Conservation (phyloP, 2,329 filamentous ascomycete genomes). For the Neopestalotiopsis rosae region DNA sequence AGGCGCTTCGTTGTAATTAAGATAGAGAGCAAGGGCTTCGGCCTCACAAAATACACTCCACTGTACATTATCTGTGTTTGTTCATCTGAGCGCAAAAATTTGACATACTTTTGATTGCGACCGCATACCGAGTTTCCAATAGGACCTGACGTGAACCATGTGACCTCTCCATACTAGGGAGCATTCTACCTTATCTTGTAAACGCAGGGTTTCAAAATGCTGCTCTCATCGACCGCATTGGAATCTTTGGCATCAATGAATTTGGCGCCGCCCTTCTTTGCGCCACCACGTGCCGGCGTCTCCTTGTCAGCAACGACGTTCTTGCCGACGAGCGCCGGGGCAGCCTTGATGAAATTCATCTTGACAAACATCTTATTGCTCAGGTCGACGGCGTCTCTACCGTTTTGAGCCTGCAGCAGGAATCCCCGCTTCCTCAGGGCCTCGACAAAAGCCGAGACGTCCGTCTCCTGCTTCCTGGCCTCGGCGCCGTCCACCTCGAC, state of each 20-base stretch:
- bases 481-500: constrained; percentile 75
- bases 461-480: constrained; percentile 73
- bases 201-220: constrained; percentile 87
- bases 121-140: constrained; percentile 70
- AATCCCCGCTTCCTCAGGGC: constrained; percentile 84
- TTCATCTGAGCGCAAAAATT: not conserved
- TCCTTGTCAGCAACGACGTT: constrained; percentile 66
- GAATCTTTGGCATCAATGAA: constrained; percentile 65
- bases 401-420: constrained; percentile 70
- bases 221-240: constrained; percentile 64
- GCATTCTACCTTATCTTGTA: constrained; percentile 79
- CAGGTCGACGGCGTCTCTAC: constrained; percentile 71
- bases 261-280: constrained; percentile 52
- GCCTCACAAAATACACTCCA: not conserved
- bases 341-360: constrained; percentile 92
- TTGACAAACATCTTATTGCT: constrained; percentile 98
- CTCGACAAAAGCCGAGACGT: constrained; percentile 85
- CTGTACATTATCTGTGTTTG: not conserved
- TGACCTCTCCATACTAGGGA: not conserved
- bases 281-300: constrained; percentile 51
- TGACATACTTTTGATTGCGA: not conserved
- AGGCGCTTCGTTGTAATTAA: not conserved
- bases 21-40: not conserved
- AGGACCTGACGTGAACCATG: too few species aligned
- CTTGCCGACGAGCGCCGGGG: constrained; percentile 77